These are phyloP conservation scores for Phytophthora vignae DNA, from an alignment of 352 stramenopile genomes.

Conservation along the genomic window DNA sequence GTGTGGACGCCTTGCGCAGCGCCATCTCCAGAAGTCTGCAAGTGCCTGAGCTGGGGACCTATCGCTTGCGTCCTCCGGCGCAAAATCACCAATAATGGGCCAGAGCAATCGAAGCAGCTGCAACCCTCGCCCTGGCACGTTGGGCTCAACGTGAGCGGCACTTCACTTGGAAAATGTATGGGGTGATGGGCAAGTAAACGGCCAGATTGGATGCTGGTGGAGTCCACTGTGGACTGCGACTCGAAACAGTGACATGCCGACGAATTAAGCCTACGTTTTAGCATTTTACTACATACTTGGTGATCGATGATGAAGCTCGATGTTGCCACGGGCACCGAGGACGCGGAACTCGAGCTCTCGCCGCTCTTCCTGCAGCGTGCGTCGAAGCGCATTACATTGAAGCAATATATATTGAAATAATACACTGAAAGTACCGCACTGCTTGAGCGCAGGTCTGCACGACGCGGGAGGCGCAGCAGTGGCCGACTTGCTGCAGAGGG, in stretches of 20 bases:
- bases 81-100: slow-evolving; percentile 29
- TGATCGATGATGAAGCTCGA: neutral
- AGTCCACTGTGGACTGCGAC: neutral
- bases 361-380: slow-evolving; percentile 43
- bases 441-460: slow-evolving; percentile 42
- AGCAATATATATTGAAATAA: no score
- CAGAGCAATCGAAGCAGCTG: slow-evolving; percentile 14
- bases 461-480: slow-evolving; percentile 54
- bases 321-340: neutral
- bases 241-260: slow-evolving; percentile 4
- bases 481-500: slow-evolving; percentile 48
- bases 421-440: no score
- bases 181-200: slow-evolving; percentile 22
- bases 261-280: slow-evolving; percentile 11
- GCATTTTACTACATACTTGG: no score
- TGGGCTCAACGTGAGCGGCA: slow-evolving; percentile 18
- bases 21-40: slow-evolving; percentile 19
- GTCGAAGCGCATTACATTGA: neutral
- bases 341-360: slow-evolving; percentile 9
- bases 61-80: slow-evolving; percentile 7
- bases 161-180: slow-evolving; percentile 30
- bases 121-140: slow-evolving; percentile 31
- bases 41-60: slow-evolving; percentile 4
- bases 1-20: slow-evolving; percentile 23
- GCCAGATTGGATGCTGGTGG: slow-evolving; percentile 22